phyloP scores from a whole-genome alignment of 345 rosid genomes.

The Eucalyptus polyanthemos region DNA sequence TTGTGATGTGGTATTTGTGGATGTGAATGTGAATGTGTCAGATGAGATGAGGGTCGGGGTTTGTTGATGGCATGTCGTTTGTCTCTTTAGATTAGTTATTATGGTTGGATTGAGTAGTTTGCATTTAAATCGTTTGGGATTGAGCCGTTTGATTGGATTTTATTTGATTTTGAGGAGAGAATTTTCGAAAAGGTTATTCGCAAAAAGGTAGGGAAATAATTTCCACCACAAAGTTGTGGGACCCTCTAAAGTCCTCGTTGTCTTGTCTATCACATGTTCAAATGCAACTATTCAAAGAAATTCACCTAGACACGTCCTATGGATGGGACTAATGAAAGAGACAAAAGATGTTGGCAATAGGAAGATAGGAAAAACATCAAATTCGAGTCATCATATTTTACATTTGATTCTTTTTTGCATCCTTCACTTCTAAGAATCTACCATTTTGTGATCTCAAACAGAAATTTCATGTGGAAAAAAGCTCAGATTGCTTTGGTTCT shows the following conservation, averaged over 20 bases:
- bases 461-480: too few relatives aligned
- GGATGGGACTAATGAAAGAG: neutral
- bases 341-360: too few relatives aligned
- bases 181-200: neutral
- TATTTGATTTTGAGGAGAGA: neutral
- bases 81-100: neutral
- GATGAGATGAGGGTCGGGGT: neutral
- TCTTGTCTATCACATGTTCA: neutral
- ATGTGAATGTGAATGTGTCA: neutral
- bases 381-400: neutral
- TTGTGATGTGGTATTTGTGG: neutral
- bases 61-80: neutral
- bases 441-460: too few relatives aligned
- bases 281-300: neutral
- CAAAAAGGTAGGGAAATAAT: neutral
- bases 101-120: neutral
- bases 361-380: neutral
- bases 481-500: too few relatives aligned
- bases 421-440: too few relatives aligned
- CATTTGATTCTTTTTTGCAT: too few relatives aligned
- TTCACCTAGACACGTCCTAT: neutral
- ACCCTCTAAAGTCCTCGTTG: neutral
- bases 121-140: neutral
- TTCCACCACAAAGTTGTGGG: neutral
- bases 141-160: neutral